These are phyloP conservation scores for Oryza officinalis DNA, from an alignment of 176 grass and related monocot genomes.

Conservation along the genomic window DNA sequence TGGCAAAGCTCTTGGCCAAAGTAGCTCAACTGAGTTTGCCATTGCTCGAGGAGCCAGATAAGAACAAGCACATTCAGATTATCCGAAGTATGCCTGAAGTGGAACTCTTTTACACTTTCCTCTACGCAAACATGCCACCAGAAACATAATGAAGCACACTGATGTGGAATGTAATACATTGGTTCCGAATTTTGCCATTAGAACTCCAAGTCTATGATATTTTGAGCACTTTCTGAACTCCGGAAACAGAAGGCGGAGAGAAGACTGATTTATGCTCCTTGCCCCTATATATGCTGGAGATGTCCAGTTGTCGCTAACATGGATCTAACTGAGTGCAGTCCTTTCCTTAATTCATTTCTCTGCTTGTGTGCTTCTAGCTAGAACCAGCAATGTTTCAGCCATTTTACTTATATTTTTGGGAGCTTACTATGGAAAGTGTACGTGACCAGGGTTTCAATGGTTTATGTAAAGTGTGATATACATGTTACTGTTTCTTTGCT, in stretches of 20 bases:
- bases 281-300: constrained; percentile 31
- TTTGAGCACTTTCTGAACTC: neutral
- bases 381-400: neutral
- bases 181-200: constrained; percentile 24
- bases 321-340: neutral
- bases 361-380: constrained; percentile 3
- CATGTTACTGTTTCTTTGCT: too few relatives aligned
- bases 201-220: neutral
- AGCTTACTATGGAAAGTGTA: neutral
- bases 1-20: constrained; percentile 81
- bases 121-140: constrained; percentile 76
- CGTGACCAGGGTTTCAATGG: neutral
- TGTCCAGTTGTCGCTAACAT: constrained; percentile 17
- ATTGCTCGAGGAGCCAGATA: constrained; percentile 85
- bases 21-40: constrained; percentile 57
- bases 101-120: constrained; percentile 85
- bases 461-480: neutral
- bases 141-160: constrained; percentile 31
- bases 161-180: neutral
- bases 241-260: constrained; percentile 5
- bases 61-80: constrained; percentile 79
- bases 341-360: neutral
- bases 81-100: constrained; percentile 78
- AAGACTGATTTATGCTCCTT: neutral
- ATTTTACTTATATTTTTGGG: constrained; percentile 28